Evolutionary conservation across 257 asterid genomes (phyloP), one percentile per base, ranked within the genome.

Genomic region (Ilex asprella): DNA sequence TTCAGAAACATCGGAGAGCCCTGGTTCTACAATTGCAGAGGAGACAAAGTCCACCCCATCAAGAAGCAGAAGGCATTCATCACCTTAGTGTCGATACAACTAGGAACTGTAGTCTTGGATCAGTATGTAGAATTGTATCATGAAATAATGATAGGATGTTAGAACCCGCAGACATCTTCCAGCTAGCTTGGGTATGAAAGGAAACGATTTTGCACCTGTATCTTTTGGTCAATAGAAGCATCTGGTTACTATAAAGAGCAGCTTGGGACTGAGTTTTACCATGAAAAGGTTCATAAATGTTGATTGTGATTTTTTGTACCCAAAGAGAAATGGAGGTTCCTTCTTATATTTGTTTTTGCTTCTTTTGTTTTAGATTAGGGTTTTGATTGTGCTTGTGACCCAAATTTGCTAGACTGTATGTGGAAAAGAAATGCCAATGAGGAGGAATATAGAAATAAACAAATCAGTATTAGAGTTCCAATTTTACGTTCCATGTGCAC

Each of bases 1-100:
- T 80, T 90, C 95, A 1, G 97, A 87, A 61, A 82, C 96, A 10
- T 87, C 97, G 7, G 95, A 82, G 56, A 86, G 95, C 74, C 89
- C 80, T 1, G 85, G 88, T 43, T 89, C 97, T 2, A 81, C 95
- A 31, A 79, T 70, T 44, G 90, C 84, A 0, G 96, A 86, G 62
- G 95, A 85, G 55, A 76, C 76, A 7, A 84, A 78, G 72, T 82
- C 83, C 2, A 82, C 86, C 39, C 79, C 84, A 58, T 81, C 88
- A 3, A 81, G 84, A 75, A 83, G 81, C 75, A 70, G 86, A 79
- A 76, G 87, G 67, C 86, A 76, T 39, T 73, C 78, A 16, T 70
- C 67, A 30, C 69, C 84, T 50, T 73, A 61, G 63, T 46, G 52
- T 14, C 13, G 15, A 46, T 46, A 8, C 7, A 35, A 35, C 41